Evolutionary conservation across 1,284 basidiomycete species (phyloP), one percentile per base, ranked within the genome.

Genomic region (Ustilago nuda): DNA sequence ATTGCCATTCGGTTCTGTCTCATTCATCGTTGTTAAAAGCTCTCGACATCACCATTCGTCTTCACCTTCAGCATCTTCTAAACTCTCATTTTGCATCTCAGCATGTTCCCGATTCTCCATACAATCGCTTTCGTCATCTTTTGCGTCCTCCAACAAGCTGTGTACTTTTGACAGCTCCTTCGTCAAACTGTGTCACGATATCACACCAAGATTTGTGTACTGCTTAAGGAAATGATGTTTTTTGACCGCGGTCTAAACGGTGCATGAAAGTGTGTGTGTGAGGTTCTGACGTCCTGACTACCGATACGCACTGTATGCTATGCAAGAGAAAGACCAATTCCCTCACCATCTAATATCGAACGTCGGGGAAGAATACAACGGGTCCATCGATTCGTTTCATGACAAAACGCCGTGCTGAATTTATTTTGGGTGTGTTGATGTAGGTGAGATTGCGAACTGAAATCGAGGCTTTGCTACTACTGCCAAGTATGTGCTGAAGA

Each of bases 211-310:
- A 27, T 17, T 41, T 8, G 17, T 41, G 13, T 27, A 52, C 56
- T 68, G 66, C 66, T 62, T 58, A 54, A 62, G 60, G 59, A 68
- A 15, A 68, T 68, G 66, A 58, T 50, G 62, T 62, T 62, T 62
- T 62, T 68, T 33, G 54, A 61, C 50, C 60, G 13, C 48, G 59
- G 66, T 68, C 60, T 62, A n/a, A 15, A 50, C 48, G 48, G 48
- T 30, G 30, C 48, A 17, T 36, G 45, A 48, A 54, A 57, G 45
- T 36, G 32, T 15, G 59, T 61, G 66, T 57, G 51, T 52, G 45
- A 57, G 54, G 56, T 27, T 30, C 30, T 50, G 54, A 66, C 57
- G 54, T 19, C 5, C 32, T n/a, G 8, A 23, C 39, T 8, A 46
- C 5, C 33, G 55, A 39, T 55, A 52, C 53, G 58, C 50, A 9